Percentiles rank a stretch among this genome's conserved stretches.
These are phyloP conservation scores for Diaporthe vaccinii DNA, from an alignment of 2,329 filamentous ascomycete species.

Conservation along the genomic window DNA sequence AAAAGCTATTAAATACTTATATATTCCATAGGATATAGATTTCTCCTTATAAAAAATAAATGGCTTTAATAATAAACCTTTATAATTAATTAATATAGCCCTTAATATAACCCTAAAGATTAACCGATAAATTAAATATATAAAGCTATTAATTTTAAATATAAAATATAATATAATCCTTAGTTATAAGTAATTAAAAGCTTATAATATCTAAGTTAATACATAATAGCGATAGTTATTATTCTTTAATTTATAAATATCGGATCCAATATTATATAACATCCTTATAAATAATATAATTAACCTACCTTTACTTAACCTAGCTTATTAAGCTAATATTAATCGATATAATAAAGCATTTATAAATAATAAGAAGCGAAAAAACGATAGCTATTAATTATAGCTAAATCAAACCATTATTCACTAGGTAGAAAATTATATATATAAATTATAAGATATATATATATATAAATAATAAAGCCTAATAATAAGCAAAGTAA, in stretches of 20 bases:
- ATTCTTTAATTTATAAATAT: neutral
- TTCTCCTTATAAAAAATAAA: neutral
- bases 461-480: neutral
- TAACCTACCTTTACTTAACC: neutral
- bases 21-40: neutral
- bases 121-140: neutral
- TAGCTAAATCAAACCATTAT: neutral
- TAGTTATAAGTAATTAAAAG: neutral
- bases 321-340: neutral
- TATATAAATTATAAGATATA: neutral
- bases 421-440: neutral
- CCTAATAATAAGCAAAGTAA: neutral
- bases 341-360: neutral
- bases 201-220: neutral
- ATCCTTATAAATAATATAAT: neutral
- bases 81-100: neutral
- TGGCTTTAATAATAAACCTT: neutral
- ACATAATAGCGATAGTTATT: neutral
- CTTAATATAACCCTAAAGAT: neutral
- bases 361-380: neutral
- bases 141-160: neutral
- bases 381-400: neutral
- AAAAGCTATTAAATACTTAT: neutral
- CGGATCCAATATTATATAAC: neutral
- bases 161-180: slow-evolving; percentile 14